Evolutionary conservation across 1,139 yeast genomes (phyloP).

Genomic region (Taphrina deformans): DNA sequence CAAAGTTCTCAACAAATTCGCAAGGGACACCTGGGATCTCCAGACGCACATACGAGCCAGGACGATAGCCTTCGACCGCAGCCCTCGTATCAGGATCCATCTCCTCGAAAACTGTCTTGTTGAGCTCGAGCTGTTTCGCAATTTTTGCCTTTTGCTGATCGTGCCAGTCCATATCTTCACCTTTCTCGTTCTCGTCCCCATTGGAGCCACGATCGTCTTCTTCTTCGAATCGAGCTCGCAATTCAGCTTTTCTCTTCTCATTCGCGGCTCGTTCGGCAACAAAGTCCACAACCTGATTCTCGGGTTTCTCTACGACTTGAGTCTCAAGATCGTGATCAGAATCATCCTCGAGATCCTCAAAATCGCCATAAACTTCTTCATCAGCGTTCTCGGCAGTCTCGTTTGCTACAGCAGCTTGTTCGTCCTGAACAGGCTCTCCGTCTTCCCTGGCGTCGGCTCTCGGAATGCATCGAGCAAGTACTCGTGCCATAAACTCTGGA

Average conservation of each 20-base stretch:
- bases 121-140: conserved; percentile 93
- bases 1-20: conserved; percentile 83
- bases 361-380: conserved; percentile 69
- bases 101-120: conserved; percentile 63
- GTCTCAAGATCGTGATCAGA: conserved; percentile 43
- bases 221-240: conserved; percentile 85
- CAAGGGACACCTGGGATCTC: conserved; percentile 83
- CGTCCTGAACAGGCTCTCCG: conserved; percentile 43
- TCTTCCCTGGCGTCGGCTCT: conserved; percentile 41
- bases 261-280: conserved; percentile 74
- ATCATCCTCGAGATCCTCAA: conserved; percentile 70
- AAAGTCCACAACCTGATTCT: conserved; percentile 47
- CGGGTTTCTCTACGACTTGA: conserved; percentile 47
- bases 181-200: conserved; percentile 61
- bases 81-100: conserved; percentile 75
- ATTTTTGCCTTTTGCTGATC: conserved; percentile 95
- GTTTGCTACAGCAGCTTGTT: conserved; percentile 47
- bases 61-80: conserved; percentile 84
- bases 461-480: conserved; percentile 39
- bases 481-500: conserved; percentile 22
- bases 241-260: conserved; percentile 84
- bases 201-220: conserved; percentile 61
- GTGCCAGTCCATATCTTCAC: conserved; percentile 79
- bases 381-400: conserved; percentile 50
- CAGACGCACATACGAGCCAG: conserved; percentile 90